Conservation (phyloP, 306 rosid genomes). For the cucumber (Cucumis sativus) region DNA sequence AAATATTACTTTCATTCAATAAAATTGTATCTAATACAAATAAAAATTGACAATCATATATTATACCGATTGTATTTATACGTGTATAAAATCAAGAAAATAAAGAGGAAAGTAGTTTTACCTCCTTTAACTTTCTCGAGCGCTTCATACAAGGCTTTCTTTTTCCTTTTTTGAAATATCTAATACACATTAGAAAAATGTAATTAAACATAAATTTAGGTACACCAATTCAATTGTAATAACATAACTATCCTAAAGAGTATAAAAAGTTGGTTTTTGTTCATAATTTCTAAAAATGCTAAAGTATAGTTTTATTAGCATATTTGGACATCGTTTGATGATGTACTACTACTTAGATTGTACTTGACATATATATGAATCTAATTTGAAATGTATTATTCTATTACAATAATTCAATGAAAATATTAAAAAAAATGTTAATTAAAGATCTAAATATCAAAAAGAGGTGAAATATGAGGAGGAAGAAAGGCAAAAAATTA, state of each 20-base stretch:
- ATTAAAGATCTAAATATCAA: too few relatives aligned
- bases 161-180: slow-evolving; percentile 48
- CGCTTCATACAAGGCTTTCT: slow-evolving; percentile 71
- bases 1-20: neutral
- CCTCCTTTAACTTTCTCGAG: slow-evolving; percentile 86
- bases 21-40: neutral
- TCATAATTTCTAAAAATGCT: too few relatives aligned
- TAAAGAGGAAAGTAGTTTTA: slow-evolving; percentile 1
- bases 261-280: neutral
- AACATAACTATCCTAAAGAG: neutral
- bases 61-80: too few relatives aligned
- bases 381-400: too few relatives aligned
- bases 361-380: too few relatives aligned
- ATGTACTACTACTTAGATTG: too few relatives aligned
- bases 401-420: too few relatives aligned
- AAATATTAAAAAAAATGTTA: too few relatives aligned
- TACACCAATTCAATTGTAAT: neutral
- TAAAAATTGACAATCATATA: too few relatives aligned
- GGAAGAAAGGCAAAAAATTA: too few relatives aligned
- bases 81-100: neutral
- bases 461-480: too few relatives aligned
- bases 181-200: neutral
- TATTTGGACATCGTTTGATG: neutral
- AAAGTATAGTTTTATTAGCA: neutral
- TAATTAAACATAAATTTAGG: neutral